Evolutionary conservation across 2,329 filamentous ascomycete genomes (phyloP).

Genomic region (Teratosphaeria destructans): DNA sequence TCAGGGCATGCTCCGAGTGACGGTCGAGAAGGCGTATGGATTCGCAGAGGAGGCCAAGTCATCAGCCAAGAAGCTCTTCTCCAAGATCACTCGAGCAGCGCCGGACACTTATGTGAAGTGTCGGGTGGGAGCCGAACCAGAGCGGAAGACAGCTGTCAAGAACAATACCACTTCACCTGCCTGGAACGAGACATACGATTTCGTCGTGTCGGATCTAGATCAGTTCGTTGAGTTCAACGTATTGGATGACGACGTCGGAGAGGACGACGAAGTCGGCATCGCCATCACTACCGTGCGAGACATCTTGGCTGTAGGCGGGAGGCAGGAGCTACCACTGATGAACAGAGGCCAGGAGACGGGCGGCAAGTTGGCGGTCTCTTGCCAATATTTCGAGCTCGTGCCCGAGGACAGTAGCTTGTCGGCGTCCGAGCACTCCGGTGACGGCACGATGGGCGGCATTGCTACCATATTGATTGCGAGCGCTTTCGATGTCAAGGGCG

Average conservation of each 20-base stretch:
- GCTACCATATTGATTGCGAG: conserved; percentile 36
- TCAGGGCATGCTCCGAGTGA: conserved; percentile 35
- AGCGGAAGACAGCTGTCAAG: conserved; percentile 35
- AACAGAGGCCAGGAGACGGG: conserved; percentile 30
- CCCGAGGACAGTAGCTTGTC: conserved; percentile 26
- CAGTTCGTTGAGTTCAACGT: conserved; percentile 34
- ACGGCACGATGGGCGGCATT: conserved; percentile 30
- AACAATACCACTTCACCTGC: conserved; percentile 34
- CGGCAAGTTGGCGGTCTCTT: conserved; percentile 28
- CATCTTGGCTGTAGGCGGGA: conserved; percentile 33
- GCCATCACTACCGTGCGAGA: conserved; percentile 32
- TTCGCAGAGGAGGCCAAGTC: conserved; percentile 31
- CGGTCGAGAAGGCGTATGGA: conserved; percentile 31
- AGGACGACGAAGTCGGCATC: conserved; percentile 37
- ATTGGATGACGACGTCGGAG: conserved; percentile 34
- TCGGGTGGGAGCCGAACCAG: conserved; percentile 32
- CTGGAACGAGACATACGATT: conserved; percentile 42
- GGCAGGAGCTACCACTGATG: conserved; percentile 30
- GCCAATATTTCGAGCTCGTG: conserved; percentile 34
- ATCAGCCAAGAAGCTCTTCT: conserved; percentile 30
- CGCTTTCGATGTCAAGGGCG: conserved; percentile 32
- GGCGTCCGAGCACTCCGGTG: conserved; percentile 15
- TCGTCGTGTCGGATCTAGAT: conserved; percentile 37
- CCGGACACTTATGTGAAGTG: conserved; percentile 40
- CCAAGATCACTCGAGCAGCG: conserved; percentile 36